These are phyloP conservation scores for Kwoniella shandongensis DNA, from an alignment of 768 basidiomycete genomes.

Conservation along the genomic window DNA sequence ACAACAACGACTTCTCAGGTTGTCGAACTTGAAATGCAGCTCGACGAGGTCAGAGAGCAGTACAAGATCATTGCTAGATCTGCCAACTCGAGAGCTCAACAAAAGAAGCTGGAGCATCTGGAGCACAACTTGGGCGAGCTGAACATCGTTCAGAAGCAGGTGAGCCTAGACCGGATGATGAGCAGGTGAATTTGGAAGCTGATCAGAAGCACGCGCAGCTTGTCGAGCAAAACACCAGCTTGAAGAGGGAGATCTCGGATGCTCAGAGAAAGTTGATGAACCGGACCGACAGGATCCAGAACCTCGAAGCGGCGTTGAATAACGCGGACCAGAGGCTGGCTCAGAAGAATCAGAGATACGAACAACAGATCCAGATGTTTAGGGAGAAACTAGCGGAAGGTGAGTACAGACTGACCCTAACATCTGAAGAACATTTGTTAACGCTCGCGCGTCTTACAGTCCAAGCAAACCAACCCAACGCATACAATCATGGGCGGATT, in stretches of 20 bases:
- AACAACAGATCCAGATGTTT: constrained; percentile 85
- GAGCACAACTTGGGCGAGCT: constrained; percentile 95
- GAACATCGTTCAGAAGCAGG: constrained; percentile 96
- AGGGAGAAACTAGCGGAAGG: constrained; percentile 88
- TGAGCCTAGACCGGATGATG: constrained; percentile 47
- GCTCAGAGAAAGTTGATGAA: constrained; percentile 95
- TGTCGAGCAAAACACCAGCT: constrained; percentile 92
- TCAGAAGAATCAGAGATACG: constrained; percentile 94
- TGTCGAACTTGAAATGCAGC: constrained; percentile 96
- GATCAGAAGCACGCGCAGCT: constrained; percentile 61
- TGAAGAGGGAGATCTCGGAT: constrained; percentile 97
- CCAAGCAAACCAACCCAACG: constrained; percentile 55
- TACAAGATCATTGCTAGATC: constrained; percentile 98
- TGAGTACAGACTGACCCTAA: constrained; percentile 54
- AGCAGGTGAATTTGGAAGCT: background rate
- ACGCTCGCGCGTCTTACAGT: background rate
- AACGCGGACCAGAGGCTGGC: constrained; percentile 89
- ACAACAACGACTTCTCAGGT: constrained; percentile 61
- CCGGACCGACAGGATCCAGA: constrained; percentile 96
- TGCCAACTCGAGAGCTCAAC: constrained; percentile 96
- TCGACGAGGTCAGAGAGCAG: constrained; percentile 98
- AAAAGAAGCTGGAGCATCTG: constrained; percentile 98
- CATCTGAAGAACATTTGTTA: background rate
- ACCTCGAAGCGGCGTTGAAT: constrained; percentile 85
- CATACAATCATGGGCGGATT: constrained; percentile 86